phyloP scores from a whole-genome alignment of 768 basidiomycete genomes.

The Rickenella mellea region DNA sequence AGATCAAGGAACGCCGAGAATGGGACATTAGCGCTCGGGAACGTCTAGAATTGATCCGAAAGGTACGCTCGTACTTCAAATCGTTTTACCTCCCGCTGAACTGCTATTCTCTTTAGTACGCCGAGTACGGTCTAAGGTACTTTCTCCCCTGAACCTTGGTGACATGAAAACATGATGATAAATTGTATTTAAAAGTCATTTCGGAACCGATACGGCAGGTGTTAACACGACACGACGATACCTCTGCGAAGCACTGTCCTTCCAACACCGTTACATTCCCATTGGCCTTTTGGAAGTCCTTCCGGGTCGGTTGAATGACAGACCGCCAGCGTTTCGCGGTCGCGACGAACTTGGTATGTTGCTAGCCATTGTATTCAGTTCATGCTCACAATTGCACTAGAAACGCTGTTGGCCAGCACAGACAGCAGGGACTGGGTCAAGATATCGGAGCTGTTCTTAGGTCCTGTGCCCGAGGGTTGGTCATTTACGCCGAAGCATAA shows the following conservation, averaged over 20 bases:
- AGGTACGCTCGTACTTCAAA: constrained; percentile 34
- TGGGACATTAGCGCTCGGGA: constrained; percentile 91
- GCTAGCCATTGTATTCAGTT: background rate
- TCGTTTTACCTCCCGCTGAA: constrained; percentile 3
- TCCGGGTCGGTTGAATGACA: constrained; percentile 80
- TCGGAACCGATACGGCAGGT: constrained; percentile 81
- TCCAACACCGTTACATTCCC: constrained; percentile 93
- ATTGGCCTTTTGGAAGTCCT: constrained; percentile 82
- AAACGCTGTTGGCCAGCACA: constrained; percentile 74
- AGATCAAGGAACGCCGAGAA: constrained; percentile 84
- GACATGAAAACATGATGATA: constrained; percentile 2
- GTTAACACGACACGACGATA: constrained; percentile 88
- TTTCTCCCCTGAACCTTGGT: constrained; percentile 12
- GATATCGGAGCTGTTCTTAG: constrained; percentile 92
- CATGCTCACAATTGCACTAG: constrained; percentile 25
- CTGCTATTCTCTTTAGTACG: constrained; percentile 42
- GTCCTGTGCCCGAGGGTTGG: constrained; percentile 77
- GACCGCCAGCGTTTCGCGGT: constrained; percentile 80
- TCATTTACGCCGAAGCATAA: constrained; percentile 90
- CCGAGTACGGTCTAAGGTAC: constrained; percentile 77
- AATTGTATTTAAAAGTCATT: constrained; percentile 40
- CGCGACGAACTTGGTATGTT: constrained; percentile 76
- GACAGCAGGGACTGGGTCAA: constrained; percentile 85
- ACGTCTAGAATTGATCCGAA: constrained; percentile 67
- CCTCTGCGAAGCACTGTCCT: constrained; percentile 90